Evolutionary conservation across 768 basidiomycete species (phyloP).

Genomic region (Pleurotus tuber-regium): DNA sequence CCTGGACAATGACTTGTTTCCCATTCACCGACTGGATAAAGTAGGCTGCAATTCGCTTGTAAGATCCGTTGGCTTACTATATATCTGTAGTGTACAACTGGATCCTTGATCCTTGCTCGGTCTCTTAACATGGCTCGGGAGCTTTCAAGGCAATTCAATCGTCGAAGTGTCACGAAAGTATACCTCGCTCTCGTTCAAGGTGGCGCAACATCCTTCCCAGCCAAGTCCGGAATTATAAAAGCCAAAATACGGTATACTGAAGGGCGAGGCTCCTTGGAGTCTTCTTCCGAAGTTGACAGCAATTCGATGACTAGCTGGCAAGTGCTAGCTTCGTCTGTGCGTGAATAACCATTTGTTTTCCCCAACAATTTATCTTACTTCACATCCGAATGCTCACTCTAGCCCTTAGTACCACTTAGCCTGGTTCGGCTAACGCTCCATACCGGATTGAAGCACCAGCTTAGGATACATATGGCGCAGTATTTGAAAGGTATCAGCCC

Average conservation of each 20-base stretch:
- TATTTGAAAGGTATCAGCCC: constrained; percentile 40
- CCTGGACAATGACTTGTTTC: constrained; percentile 30
- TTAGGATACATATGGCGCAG: constrained; percentile 62
- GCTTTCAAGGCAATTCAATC: constrained; percentile 54
- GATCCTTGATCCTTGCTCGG: constrained; percentile 55
- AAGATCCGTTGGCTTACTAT: not conserved
- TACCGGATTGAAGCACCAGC: constrained; percentile 70
- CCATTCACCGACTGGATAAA: constrained; percentile 69
- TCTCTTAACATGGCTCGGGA: constrained; percentile 39
- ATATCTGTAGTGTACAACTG: constrained; percentile 53
- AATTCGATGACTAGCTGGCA: constrained; percentile 56
- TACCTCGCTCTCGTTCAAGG: constrained; percentile 67
- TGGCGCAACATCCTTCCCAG: constrained; percentile 42
- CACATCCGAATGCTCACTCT: too few species aligned
- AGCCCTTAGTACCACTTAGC: constrained; percentile 48
- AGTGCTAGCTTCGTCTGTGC: constrained; percentile 54
- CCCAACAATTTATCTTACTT: too few species aligned
- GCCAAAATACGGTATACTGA: constrained; percentile 38
- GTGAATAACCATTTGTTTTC: too few species aligned
- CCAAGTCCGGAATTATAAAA: constrained; percentile 38
- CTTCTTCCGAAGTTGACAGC: constrained; percentile 25
- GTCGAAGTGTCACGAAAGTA: constrained; percentile 47
- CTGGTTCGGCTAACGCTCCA: constrained; percentile 53
- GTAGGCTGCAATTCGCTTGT: constrained; percentile 26
- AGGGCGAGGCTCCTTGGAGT: constrained; percentile 43